These are phyloP conservation scores for Coprinopsis sp. DNA, from an alignment of 768 basidiomycete genomes.

Conservation along the genomic window DNA sequence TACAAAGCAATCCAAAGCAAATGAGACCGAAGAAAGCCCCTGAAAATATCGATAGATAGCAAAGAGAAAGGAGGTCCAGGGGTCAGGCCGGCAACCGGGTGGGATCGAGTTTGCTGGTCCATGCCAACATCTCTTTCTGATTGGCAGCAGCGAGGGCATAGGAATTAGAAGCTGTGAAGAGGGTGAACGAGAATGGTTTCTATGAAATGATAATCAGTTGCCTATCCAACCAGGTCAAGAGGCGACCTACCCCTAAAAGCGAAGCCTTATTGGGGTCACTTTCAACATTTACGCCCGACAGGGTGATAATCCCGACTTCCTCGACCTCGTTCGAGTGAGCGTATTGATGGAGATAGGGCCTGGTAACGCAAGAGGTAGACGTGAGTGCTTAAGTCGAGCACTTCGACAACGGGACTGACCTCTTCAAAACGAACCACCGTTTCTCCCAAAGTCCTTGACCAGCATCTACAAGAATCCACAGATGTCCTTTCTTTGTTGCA, in stretches of 20 bases:
- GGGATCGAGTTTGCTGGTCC: constrained; percentile 83
- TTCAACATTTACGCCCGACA: constrained; percentile 81
- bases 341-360: constrained; percentile 90
- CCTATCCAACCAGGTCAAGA: neutral
- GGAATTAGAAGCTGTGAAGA: constrained; percentile 90
- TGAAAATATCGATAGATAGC: neutral
- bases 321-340: constrained; percentile 79
- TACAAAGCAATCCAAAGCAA: neutral
- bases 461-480: constrained; percentile 79
- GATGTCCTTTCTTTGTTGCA: constrained; percentile 78
- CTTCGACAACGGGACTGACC: constrained; percentile 40
- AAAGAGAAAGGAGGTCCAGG: neutral
- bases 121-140: constrained; percentile 77
- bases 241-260: constrained; percentile 72
- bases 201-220: constrained; percentile 24
- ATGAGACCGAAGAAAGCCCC: neutral
- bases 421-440: constrained; percentile 81
- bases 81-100: constrained; percentile 49
- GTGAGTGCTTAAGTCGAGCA: constrained; percentile 6
- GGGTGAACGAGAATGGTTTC: constrained; percentile 84
- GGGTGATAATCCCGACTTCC: constrained; percentile 77
- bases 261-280: constrained; percentile 82
- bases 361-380: constrained; percentile 31
- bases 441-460: constrained; percentile 76
- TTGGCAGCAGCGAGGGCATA: constrained; percentile 82